These are phyloP conservation scores for Clavulina sp. DNA, from an alignment of 768 basidiomycete genomes.

Conservation along the genomic window DNA sequence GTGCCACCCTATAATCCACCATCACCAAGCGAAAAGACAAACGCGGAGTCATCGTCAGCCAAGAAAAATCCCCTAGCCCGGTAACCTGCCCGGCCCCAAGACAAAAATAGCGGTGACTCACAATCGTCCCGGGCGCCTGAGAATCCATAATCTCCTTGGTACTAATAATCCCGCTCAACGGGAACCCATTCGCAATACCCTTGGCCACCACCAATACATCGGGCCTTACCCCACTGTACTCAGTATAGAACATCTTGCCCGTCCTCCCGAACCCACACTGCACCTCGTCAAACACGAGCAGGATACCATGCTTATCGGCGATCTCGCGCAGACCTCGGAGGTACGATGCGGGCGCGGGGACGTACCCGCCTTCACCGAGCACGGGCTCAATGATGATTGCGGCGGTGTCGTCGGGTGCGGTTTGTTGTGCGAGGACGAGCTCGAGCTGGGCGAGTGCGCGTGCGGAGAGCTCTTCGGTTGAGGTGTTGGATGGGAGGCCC, in stretches of 20 bases:
- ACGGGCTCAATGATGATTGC: conserved; percentile 91
- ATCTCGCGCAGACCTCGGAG: conserved; percentile 59
- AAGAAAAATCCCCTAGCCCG: not conserved
- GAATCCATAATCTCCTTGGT: conserved; percentile 65
- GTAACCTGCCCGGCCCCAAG: not conserved
- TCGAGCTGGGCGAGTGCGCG: conserved; percentile 67
- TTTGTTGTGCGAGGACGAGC: conserved; percentile 63
- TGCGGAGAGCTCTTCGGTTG: conserved; percentile 37
- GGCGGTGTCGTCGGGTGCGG: conserved; percentile 68
- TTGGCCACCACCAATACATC: conserved; percentile 87
- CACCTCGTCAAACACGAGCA: conserved; percentile 75
- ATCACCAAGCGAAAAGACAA: no score
- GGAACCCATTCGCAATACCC: conserved; percentile 87
- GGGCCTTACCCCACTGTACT: conserved; percentile 69
- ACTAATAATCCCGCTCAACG: conserved; percentile 71
- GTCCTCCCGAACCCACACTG: conserved; percentile 85
- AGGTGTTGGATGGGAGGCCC: conserved; percentile 36
- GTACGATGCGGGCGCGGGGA: conserved; percentile 68
- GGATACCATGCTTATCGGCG: conserved; percentile 75
- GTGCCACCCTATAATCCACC: conserved; percentile 49
- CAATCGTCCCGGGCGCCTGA: conserved; percentile 66
- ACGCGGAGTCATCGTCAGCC: no score
- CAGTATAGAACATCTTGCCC: conserved; percentile 64
- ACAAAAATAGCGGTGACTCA: conserved; percentile 14
- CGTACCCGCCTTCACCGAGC: conserved; percentile 90